Conservation (phyloP, 2,329 filamentous ascomycete genomes). For the Colletotrichum karsti region DNA sequence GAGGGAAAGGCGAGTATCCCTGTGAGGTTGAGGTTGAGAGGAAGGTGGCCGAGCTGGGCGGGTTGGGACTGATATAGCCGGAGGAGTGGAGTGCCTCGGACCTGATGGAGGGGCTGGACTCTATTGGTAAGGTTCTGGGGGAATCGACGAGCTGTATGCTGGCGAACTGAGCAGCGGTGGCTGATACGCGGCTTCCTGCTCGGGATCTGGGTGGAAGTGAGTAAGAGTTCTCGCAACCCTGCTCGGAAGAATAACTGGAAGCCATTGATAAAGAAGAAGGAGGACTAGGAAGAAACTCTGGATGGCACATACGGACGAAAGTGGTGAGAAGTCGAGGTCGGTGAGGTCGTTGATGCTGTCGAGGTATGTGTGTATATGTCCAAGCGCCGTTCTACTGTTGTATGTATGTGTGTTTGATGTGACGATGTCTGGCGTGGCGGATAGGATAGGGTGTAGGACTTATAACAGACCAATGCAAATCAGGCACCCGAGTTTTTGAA, state of each 20-base stretch:
- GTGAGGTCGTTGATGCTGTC: not conserved
- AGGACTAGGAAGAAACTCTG: constrained; percentile 34
- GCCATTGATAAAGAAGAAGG: constrained; percentile 38
- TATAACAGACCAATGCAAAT: constrained; percentile 24
- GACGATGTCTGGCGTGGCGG: constrained; percentile 17
- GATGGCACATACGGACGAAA: constrained; percentile 37
- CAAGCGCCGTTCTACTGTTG: constrained; percentile 13
- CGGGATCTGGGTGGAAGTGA: constrained; percentile 45
- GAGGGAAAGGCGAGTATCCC: constrained; percentile 37
- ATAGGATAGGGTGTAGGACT: constrained; percentile 15
- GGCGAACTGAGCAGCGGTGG: constrained; percentile 36
- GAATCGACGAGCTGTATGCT: constrained; percentile 37
- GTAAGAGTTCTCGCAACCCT: constrained; percentile 39
- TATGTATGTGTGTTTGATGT: constrained; percentile 15
- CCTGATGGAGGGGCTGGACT: constrained; percentile 33
- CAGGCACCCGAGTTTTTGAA: constrained; percentile 22
- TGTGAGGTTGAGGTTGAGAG: constrained; percentile 33
- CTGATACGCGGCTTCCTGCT: constrained; percentile 39
- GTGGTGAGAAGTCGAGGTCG: constrained; percentile 1
- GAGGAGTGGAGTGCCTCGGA: constrained; percentile 34
- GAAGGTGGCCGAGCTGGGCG: constrained; percentile 35
- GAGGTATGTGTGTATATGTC: constrained; percentile 7
- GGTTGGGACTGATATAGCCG: constrained; percentile 37
- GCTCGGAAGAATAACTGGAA: constrained; percentile 35
- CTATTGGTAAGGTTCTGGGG: constrained; percentile 32